Evolutionary conservation across 202 grass and related monocot genomes (phyloP).

Genomic region (Schoenoplectus triqueter): DNA sequence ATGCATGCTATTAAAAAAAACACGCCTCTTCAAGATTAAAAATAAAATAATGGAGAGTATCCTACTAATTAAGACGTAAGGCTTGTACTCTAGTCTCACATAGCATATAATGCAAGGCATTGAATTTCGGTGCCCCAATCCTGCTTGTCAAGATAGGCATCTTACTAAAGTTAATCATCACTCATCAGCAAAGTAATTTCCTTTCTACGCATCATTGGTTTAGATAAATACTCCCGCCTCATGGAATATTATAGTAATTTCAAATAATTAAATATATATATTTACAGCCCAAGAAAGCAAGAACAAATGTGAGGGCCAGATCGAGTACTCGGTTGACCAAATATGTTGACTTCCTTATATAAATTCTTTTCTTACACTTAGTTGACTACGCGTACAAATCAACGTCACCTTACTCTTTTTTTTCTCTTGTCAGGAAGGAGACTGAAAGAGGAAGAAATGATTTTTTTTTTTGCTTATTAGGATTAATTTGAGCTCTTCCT

Average conservation of each 20-base stretch:
- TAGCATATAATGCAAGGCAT: constrained; percentile 10
- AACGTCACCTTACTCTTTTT: not conserved
- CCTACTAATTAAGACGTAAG: not conserved
- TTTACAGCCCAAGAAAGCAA: not conserved
- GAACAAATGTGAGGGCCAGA: not conserved
- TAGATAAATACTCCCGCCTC: not conserved
- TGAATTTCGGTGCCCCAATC: not conserved
- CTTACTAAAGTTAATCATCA: constrained; percentile 23
- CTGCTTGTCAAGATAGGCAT: constrained; percentile 26
- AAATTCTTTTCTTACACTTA: not conserved
- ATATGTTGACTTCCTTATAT: not conserved
- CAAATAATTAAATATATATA: not conserved
- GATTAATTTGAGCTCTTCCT: too few relatives aligned
- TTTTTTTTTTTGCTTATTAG: too few relatives aligned
- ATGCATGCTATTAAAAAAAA: not conserved
- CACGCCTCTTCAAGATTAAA: not conserved
- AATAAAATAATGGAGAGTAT: not conserved
- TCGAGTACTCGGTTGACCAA: not conserved
- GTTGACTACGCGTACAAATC: not conserved
- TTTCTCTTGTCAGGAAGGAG: too few relatives aligned
- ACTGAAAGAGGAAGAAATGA: too few relatives aligned
- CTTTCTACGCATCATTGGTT: not conserved
- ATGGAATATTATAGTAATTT: not conserved
- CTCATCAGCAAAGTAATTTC: not conserved
- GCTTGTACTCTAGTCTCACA: not conserved